Percentiles rank a stretch among this genome's conserved stretches.
phyloP scores from a whole-genome alignment of 768 basidiomycete genomes.

The Tricholoma bakamatsutake region DNA sequence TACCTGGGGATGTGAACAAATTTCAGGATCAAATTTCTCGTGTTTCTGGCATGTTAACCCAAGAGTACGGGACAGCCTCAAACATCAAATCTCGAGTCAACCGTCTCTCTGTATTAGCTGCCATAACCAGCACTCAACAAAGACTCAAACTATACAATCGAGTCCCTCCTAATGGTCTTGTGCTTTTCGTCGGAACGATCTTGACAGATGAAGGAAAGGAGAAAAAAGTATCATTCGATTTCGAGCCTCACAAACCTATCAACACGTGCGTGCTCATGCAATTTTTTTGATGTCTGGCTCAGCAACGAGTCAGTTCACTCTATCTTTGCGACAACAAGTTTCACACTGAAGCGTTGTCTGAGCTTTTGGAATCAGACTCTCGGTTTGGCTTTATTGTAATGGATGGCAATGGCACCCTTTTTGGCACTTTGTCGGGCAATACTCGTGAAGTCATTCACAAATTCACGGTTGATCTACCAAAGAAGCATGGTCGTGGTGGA shows the following conservation, averaged over 20 bases:
- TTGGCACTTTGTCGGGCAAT: slow-evolving; percentile 93
- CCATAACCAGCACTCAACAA: slow-evolving; percentile 97
- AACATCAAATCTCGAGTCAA: slow-evolving; percentile 99
- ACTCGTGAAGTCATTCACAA: slow-evolving; percentile 97
- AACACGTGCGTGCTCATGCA: slow-evolving; percentile 70
- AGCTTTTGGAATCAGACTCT: slow-evolving; percentile 94
- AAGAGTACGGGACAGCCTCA: slow-evolving; percentile 98
- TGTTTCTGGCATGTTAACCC: slow-evolving; percentile 92
- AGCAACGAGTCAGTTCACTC: slow-evolving; percentile 57
- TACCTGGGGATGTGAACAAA: slow-evolving; percentile 6
- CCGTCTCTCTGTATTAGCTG: slow-evolving; percentile 93
- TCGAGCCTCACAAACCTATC: slow-evolving; percentile 98
- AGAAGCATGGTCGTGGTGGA: slow-evolving; percentile 99
- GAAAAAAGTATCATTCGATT: slow-evolving; percentile 98
- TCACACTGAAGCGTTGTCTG: slow-evolving; percentile 95
- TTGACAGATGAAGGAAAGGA: slow-evolving; percentile 98
- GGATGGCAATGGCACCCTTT: slow-evolving; percentile 97
- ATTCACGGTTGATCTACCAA: slow-evolving; percentile 97
- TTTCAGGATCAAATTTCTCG: slow-evolving; percentile 88
- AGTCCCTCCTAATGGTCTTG: slow-evolving; percentile 94
- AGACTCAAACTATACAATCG: slow-evolving; percentile 94
- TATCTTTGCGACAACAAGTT: slow-evolving; percentile 99
- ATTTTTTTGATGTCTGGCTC: slow-evolving; percentile 3
- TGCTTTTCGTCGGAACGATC: slow-evolving; percentile 97
- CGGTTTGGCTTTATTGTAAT: slow-evolving; percentile 99